Evolutionary conservation across 2,329 filamentous ascomycete genomes (phyloP), one percentile per base, ranked within the genome.

Genomic region (Cladosporium phlei): DNA sequence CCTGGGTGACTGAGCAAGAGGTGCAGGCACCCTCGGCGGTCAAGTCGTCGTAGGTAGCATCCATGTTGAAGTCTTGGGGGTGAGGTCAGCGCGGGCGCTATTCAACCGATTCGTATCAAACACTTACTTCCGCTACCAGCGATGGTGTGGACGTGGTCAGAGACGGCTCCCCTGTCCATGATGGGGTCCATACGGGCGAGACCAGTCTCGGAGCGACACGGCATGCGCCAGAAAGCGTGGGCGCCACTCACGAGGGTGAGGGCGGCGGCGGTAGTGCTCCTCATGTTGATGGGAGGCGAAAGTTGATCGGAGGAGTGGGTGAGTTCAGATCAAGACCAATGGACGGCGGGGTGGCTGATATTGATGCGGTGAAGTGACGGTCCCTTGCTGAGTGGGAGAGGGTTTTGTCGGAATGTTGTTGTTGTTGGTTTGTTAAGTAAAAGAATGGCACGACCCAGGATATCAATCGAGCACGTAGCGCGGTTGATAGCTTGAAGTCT

Each of bases 181-280:
- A 95, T 73, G 14, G 88, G 88, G 62, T 95, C 88, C 30, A 95
- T 73, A 48, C 87, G 79, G 39, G 80, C 85, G 48, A 87, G 65
- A 52, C 82, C 86, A 54, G 82, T 73, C 37, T 78, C 76, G 47
- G 81, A 82, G 56, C 79, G 84, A 67, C 88, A 95, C 59, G 88
- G 85, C 77, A 95, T 86, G 63, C 89, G 87, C 87, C 87, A 95
- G 68, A 95, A 95, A 50, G 85, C 89, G 56, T 59, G 53, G 25
- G 51, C 62, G 51, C 51, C 52, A 53, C 59, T 53, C 16, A 57
- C 58, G 29, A 60, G 56, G 29, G 59, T 50, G 38, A 64, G 54
- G 19, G 44, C 44, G 35, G 44, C 37, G 44, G 44, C 44, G 35
- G 37, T 38, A 32, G 42, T 45, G 42, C 42, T 45, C 42, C 42